phyloP scores from a whole-genome alignment of 495 filamentous ascomycete genomes.

The Penicillium ucsense region DNA sequence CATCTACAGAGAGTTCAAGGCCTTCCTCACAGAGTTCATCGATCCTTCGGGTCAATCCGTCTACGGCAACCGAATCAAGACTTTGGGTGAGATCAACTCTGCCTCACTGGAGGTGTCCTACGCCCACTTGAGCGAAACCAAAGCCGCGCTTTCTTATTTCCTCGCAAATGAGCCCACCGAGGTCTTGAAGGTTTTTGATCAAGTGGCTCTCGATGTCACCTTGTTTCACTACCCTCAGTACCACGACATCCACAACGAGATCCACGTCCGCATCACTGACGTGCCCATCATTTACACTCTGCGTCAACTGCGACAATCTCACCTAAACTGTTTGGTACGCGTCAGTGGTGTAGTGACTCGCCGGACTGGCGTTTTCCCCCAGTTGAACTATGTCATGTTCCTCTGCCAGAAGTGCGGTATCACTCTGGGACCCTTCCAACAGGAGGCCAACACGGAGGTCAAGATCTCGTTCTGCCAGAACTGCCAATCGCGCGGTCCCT shows the following conservation, averaged over 20 bases:
- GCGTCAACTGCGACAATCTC: slow-evolving; percentile 88
- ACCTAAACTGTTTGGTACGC: slow-evolving; percentile 92
- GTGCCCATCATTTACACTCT: slow-evolving; percentile 94
- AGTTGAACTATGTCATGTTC: slow-evolving; percentile 96
- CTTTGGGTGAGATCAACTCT: slow-evolving; percentile 90
- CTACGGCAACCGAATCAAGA: slow-evolving; percentile 86
- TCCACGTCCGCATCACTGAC: slow-evolving; percentile 94
- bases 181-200: slow-evolving; percentile 91
- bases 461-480: slow-evolving; percentile 95
- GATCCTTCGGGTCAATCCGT: slow-evolving; percentile 81
- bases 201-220: slow-evolving; percentile 91
- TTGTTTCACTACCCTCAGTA: slow-evolving; percentile 96
- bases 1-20: slow-evolving; percentile 92
- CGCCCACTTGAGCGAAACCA: slow-evolving; percentile 76
- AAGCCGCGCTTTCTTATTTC: slow-evolving; percentile 97
- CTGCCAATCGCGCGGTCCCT: slow-evolving; percentile 92
- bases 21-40: slow-evolving; percentile 91
- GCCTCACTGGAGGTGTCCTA: slow-evolving; percentile 96
- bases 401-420: slow-evolving; percentile 88
- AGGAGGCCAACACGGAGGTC: slow-evolving; percentile 92
- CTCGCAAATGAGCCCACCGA: slow-evolving; percentile 91
- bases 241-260: slow-evolving; percentile 93
- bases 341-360: slow-evolving; percentile 94
- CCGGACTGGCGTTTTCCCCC: slow-evolving; percentile 94
- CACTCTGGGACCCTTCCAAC: slow-evolving; percentile 91